Conservation (phyloP, 305 asterid genomes). For the Solanum chacoense region DNA sequence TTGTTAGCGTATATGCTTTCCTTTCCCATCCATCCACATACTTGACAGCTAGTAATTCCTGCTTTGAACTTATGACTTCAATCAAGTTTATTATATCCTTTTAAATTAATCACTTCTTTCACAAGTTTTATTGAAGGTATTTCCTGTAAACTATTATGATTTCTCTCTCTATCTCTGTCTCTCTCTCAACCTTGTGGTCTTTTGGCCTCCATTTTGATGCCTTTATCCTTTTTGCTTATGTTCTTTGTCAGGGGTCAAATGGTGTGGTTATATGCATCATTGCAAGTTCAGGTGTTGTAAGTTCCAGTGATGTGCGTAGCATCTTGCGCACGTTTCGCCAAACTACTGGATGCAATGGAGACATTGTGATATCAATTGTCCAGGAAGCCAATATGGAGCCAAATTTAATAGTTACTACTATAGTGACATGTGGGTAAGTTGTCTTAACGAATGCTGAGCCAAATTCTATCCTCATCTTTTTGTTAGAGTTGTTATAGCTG, state of each 20-base stretch:
- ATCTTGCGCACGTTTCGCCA: constrained; percentile 42
- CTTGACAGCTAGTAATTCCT: background rate
- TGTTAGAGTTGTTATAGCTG: background rate
- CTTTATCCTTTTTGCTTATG: constrained; percentile 7
- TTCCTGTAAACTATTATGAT: background rate
- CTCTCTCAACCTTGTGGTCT: background rate
- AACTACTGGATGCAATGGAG: constrained; percentile 43
- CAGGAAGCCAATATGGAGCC: constrained; percentile 53
- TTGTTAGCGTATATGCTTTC: background rate
- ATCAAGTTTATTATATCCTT: background rate
- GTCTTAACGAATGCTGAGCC: background rate
- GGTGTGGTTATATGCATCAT: constrained; percentile 65
- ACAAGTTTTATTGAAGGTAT: background rate
- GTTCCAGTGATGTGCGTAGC: constrained; percentile 33
- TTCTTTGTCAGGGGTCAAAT: constrained; percentile 45
- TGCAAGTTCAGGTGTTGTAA: constrained; percentile 59
- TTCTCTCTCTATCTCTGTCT: background rate
- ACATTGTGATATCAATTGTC: constrained; percentile 45
- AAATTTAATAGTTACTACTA: constrained; percentile 47
- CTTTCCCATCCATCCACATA: background rate
- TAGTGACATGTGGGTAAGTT: constrained; percentile 74
- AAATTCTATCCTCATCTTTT: background rate
- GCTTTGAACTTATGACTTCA: background rate
- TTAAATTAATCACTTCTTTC: background rate
- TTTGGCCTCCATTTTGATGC: constrained; percentile 14